Evolutionary conservation across 2,329 filamentous ascomycete species (phyloP), one percentile per base, ranked within the genome.

Genomic region (Botrytis fabae): DNA sequence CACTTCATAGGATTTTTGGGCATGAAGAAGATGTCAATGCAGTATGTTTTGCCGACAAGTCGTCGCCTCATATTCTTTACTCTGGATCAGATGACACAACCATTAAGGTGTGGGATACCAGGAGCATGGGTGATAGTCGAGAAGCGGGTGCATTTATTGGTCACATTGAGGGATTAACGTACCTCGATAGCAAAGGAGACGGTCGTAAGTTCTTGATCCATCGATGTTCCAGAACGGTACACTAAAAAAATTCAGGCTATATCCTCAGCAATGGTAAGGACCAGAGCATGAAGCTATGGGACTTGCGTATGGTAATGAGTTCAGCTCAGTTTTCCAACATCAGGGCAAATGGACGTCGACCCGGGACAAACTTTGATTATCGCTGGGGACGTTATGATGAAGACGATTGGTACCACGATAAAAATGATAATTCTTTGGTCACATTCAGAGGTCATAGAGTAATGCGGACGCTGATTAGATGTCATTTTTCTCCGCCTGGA

Each of bases 241-340:
- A 35, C 71, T 78, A 25, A 77, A 63, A 46, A 28, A 2, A 12
- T 44, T 1, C 61, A 81, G 80, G 80, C 73, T 98, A 98, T 81
- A 92, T 98, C 14, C 88, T 99, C 40, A 95, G 92, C 77, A 99
- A 99, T 79, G 93, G 90, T 75, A 99, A 98, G 81, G 96, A 99
- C 80, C 96, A 98, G 82, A 95, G 91, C 60, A 97, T 97, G 89
- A 98, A 98, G 83, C 87, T 99, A 0, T 99, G 96, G 96, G 96
- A 99, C 81, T 81, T 98, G 72, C 88, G 95, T 69, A 97, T 93
- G 86, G 95, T 94, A 87, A 93, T 96, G 85, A 90, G 90, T 8
- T 91, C 92, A 0, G 87, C 90, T 48, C 84, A 86, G 70, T 92
- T 89, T 74, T 85, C 86, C 63, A 82, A 85, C 46, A 83, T 90